Percentiles rank a stretch among this genome's conserved stretches.
Evolutionary conservation across 148 eudicot species (phyloP).

Genomic region (Arctostaphylos glauca): DNA sequence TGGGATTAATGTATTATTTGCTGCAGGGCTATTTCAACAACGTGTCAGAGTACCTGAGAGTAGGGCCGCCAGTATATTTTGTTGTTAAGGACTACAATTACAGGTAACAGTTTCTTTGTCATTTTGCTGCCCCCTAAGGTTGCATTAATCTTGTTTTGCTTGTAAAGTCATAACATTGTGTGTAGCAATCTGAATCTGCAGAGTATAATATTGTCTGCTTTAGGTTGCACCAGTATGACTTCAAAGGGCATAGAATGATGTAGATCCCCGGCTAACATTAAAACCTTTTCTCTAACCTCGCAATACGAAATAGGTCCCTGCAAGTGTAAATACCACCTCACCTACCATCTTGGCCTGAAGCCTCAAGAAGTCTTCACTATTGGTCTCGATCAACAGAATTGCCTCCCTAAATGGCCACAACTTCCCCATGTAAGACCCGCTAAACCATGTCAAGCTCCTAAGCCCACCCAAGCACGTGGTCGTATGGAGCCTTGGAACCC

Average conservation of each 20-base stretch:
- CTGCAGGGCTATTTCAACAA: slow-evolving; percentile 59
- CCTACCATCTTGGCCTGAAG: not conserved
- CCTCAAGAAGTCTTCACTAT: not conserved
- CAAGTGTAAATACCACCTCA: not conserved
- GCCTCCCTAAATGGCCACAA: not conserved
- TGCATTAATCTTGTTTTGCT: not conserved
- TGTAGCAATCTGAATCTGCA: not conserved
- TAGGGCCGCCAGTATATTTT: slow-evolving; percentile 73
- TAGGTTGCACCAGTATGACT: not conserved
- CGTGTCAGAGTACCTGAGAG: slow-evolving; percentile 56
- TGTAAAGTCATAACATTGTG: not conserved
- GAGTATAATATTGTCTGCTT: not conserved
- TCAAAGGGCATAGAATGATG: not conserved
- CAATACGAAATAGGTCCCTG: not conserved
- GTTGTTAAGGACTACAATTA: slow-evolving; percentile 70
- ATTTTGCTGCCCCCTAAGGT: not conserved
- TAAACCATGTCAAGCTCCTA: not conserved
- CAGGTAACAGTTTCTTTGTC: slow-evolving; percentile 36
- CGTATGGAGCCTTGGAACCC: not conserved
- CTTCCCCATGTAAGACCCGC: not conserved
- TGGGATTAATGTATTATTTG: slow-evolving; percentile 15
- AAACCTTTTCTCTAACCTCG: not conserved
- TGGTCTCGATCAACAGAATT: not conserved
- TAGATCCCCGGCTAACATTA: not conserved
- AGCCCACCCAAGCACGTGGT: not conserved